Base-by-base conservation (phyloP, 1,139 yeast genomes). In the Kodamaea fungicola region DNA sequence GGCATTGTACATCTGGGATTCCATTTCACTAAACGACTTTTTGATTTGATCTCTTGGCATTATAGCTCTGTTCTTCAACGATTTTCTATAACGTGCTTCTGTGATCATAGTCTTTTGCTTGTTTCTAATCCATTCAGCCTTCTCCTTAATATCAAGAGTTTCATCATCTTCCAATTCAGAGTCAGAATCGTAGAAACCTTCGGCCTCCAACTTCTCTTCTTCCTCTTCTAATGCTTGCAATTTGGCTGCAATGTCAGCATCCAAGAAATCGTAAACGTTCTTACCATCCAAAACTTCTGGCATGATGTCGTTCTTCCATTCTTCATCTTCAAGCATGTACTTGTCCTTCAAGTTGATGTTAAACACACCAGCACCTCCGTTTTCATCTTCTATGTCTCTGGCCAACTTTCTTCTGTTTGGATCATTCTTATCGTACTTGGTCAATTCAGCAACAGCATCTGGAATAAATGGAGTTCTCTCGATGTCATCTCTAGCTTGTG, bases 291-390 rank as follows among this genome's bases (percentile, higher is more conserved):
- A 71, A 40, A 92, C 76, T 71, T 92, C 99, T 21, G 99, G 99
- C 89, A 94, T 89, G 47, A 83, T 76, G 62, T 92, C 99, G 49
- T 88, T 79, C 77, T 92, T 92, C 99, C 99, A 92, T 45, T 87
- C 95, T 33, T 90, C 97, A 57, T 94, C 94, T 50, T 92, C 98
- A 51, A 92, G 74, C 44, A 92, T 54, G 66, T 92, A 92, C 54
- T 83, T 84, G 55, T 90, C 97, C 65, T 89, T 87, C 68, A 90
- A 75, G 69, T 94, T 88, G 55, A 92, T 80, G 68, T 89, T 92
- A 74, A 71, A 92, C 28, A 92, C 98, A 74, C 98, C 98, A 23
- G 98, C 97, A 60, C 98, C 98, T 57, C 98, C 98, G 54, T 92
- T 88, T 61, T 86, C 96, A 33, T 76, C 83, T 67, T 92, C 98